A percentile compares a stretch with the other conserved stretches of the same genome.
Conservation (phyloP, 2,329 filamentous ascomycete species). For the Ophiostoma sp. region DNA sequence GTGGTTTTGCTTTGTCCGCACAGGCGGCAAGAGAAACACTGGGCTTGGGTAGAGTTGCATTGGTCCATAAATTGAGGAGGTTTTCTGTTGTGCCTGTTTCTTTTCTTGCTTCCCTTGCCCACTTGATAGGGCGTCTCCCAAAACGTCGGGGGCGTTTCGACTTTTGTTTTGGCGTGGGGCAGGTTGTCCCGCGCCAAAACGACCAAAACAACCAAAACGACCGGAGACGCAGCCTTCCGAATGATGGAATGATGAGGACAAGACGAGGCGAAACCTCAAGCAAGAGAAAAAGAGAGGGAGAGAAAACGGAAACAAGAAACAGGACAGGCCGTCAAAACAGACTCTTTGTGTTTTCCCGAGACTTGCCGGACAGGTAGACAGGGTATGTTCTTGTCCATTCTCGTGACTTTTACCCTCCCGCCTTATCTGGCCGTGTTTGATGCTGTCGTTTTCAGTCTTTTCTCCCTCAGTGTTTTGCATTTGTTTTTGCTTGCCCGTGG, state of each 20-base stretch:
- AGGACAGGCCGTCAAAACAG: neutral
- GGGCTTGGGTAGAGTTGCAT: constrained; percentile 19
- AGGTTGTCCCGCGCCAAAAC: constrained; percentile 5
- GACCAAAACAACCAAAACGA: too few relatives aligned
- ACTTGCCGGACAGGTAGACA: neutral
- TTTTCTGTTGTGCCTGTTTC: neutral
- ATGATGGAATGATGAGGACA: neutral
- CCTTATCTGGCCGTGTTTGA: neutral
- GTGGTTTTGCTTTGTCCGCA: neutral
- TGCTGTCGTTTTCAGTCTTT: neutral
- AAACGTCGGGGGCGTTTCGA: constrained; percentile 28
- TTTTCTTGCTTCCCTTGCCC: neutral
- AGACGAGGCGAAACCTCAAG: neutral
- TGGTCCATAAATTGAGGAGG: constrained; percentile 17
- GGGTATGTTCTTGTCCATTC: neutral
- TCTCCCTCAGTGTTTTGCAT: neutral
- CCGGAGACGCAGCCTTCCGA: constrained; percentile 21
- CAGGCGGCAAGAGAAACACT: constrained; percentile 26
- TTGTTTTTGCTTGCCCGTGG: neutral
- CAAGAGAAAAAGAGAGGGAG: neutral
- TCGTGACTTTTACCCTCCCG: neutral
- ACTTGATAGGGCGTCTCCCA: neutral
- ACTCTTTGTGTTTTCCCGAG: neutral
- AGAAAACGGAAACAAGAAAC: neutral
- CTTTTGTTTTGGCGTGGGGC: constrained; percentile 23